phyloP scores from a whole-genome alignment of 345 rosid species.

The Aquilaria yunnanensis region DNA sequence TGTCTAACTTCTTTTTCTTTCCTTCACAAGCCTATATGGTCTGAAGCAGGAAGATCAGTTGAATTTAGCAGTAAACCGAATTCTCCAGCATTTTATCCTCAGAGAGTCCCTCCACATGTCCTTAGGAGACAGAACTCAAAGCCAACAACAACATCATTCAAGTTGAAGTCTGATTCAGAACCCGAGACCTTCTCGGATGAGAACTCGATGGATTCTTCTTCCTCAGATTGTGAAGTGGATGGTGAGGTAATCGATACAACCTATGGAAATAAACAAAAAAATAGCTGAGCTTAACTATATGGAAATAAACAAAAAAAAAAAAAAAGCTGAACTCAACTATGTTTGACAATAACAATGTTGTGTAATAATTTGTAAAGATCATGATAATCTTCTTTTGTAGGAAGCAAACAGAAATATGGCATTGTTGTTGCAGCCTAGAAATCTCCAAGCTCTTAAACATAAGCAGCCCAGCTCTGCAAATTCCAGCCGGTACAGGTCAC shows the following conservation, averaged over 20 bases:
- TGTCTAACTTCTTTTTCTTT: not conserved
- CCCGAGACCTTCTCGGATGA: slow-evolving; percentile 19
- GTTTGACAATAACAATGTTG: slow-evolving; percentile 28
- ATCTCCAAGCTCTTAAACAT: slow-evolving; percentile 20
- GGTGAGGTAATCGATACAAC: slow-evolving; percentile 31
- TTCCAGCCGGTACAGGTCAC: slow-evolving; percentile 31
- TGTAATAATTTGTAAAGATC: slow-evolving; percentile 8
- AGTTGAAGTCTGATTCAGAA: slow-evolving; percentile 30
- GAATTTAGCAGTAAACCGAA: slow-evolving; percentile 23
- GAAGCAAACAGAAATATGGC: slow-evolving; percentile 31
- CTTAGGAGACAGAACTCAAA: slow-evolving; percentile 2
- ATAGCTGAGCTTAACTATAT: not conserved
- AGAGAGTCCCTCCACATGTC: slow-evolving; percentile 29
- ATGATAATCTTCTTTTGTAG: slow-evolving; percentile 29
- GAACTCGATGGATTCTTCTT: slow-evolving; percentile 15
- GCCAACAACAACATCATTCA: slow-evolving; percentile 9
- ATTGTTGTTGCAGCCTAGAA: slow-evolving; percentile 23
- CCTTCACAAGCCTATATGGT: slow-evolving; percentile 48
- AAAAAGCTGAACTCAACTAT: slow-evolving; percentile 7
- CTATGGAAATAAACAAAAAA: slow-evolving; percentile 11
- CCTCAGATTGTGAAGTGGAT: slow-evolving; percentile 37
- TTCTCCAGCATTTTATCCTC: slow-evolving; percentile 35
- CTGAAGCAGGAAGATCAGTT: slow-evolving; percentile 33
- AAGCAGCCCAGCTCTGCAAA: slow-evolving; percentile 30
- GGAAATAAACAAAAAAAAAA: slow-evolving; percentile 12